Evolutionary conservation across 768 basidiomycete species (phyloP).

Genomic region (Tubosaeta brunneosetosa): DNA sequence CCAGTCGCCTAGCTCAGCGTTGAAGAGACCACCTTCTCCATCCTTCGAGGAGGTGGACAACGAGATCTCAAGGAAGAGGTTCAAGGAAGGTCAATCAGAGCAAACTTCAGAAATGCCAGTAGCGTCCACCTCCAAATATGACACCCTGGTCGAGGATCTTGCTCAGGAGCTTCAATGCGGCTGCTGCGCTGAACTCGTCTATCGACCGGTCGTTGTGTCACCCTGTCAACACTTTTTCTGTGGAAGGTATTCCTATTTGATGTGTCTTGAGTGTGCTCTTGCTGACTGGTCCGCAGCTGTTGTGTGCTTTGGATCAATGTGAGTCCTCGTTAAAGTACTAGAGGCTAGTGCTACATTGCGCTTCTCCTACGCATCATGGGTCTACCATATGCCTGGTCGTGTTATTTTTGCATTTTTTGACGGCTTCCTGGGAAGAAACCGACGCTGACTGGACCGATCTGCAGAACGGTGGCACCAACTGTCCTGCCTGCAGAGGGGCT

Average conservation of each 20-base stretch:
- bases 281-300: constrained; percentile 57
- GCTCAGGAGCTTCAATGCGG: constrained; percentile 79
- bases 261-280: constrained; percentile 18
- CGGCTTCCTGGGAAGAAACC: neutral
- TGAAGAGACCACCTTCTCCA: constrained; percentile 62
- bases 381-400: neutral
- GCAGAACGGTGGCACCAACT: constrained; percentile 81
- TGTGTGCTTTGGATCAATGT: constrained; percentile 81
- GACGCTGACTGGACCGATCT: constrained; percentile 13
- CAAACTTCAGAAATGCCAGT: constrained; percentile 13
- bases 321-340: constrained; percentile 34
- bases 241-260: constrained; percentile 56
- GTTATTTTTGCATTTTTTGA: neutral
- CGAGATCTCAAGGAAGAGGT: constrained; percentile 53
- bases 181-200: constrained; percentile 78
- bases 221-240: constrained; percentile 92
- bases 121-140: constrained; percentile 20
- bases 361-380: neutral
- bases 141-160: constrained; percentile 52
- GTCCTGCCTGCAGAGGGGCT: constrained; percentile 73
- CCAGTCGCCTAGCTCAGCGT: constrained; percentile 18
- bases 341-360: constrained; percentile 2
- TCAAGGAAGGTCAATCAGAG: constrained; percentile 43
- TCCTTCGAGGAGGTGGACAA: constrained; percentile 49
- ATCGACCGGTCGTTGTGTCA: constrained; percentile 74